Percentiles rank a stretch among this genome's conserved stretches.
Evolutionary conservation across 1,139 yeast species (phyloP).

Genomic region (Casaregolazyma lundiana): DNA sequence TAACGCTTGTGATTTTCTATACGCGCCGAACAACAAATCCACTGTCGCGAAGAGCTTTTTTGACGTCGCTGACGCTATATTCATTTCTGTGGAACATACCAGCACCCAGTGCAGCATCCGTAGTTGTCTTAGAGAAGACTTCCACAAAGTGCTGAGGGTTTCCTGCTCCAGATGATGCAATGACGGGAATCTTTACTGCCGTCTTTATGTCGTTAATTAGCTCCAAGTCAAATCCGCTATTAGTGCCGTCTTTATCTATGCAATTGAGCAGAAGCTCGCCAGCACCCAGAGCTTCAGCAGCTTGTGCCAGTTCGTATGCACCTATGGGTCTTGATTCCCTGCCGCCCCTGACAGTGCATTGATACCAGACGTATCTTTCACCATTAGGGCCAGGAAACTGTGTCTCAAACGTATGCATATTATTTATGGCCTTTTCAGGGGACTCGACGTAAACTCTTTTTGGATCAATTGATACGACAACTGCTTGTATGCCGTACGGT

Average conservation of each 20-base stretch:
- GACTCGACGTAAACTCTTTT: constrained; percentile 68
- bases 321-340: constrained; percentile 86
- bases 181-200: constrained; percentile 81
- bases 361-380: constrained; percentile 84
- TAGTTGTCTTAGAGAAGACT: constrained; percentile 72
- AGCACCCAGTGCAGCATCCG: constrained; percentile 97
- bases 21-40: constrained; percentile 43
- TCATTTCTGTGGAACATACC: constrained; percentile 97
- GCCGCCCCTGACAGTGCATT: constrained; percentile 95
- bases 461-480: constrained; percentile 94
- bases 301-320: constrained; percentile 80
- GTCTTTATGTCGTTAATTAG: constrained; percentile 69
- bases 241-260: constrained; percentile 94
- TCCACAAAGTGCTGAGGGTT: constrained; percentile 82
- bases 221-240: constrained; percentile 87
- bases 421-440: constrained; percentile 48
- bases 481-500: constrained; percentile 94
- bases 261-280: constrained; percentile 91
- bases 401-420: constrained; percentile 56
- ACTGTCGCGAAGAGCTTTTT: constrained; percentile 50
- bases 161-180: constrained; percentile 97
- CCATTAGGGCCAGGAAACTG: constrained; percentile 72
- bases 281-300: constrained; percentile 93
- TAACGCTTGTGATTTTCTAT: background rate
- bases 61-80: constrained; percentile 80